phyloP scores from a whole-genome alignment of 768 basidiomycete species.

The Chalciporus piperatus region DNA sequence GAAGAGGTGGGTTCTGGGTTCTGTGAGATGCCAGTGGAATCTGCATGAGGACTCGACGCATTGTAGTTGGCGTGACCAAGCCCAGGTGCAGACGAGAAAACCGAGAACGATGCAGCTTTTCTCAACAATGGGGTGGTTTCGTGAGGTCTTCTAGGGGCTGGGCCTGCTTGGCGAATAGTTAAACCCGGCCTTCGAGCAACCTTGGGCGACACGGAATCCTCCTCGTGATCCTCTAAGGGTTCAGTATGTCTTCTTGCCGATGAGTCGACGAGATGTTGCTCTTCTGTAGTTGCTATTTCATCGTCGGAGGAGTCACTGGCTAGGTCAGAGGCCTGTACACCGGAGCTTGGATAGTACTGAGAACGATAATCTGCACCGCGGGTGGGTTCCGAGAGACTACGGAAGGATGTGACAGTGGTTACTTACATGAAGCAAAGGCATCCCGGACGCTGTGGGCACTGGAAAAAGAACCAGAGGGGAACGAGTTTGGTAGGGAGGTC shows the following conservation, averaged over 20 bases:
- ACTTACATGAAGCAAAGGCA: slow-evolving; percentile 60
- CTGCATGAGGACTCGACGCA: neutral
- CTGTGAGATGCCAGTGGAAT: slow-evolving; percentile 1
- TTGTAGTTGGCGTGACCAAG: neutral
- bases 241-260: slow-evolving; percentile 8
- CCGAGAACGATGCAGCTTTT: slow-evolving; percentile 37
- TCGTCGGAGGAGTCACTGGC: slow-evolving; percentile 40
- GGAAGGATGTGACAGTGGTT: neutral
- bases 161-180: neutral
- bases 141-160: neutral
- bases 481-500: slow-evolving; percentile 48
- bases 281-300: slow-evolving; percentile 6
- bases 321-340: slow-evolving; percentile 48
- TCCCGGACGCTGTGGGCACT: slow-evolving; percentile 50
- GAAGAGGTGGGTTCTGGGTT: slow-evolving; percentile 2
- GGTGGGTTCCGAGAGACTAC: neutral
- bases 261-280: neutral
- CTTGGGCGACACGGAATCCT: slow-evolving; percentile 2
- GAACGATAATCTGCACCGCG: slow-evolving; percentile 56
- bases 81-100: slow-evolving; percentile 5
- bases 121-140: slow-evolving; percentile 41
- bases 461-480: slow-evolving; percentile 46
- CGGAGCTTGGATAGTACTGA: slow-evolving; percentile 63
- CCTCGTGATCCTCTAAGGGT: neutral
- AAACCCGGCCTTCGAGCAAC: slow-evolving; percentile 20